phyloP scores from a whole-genome alignment of 2,329 filamentous ascomycete species.

The Aspergillus transmontanensis region DNA sequence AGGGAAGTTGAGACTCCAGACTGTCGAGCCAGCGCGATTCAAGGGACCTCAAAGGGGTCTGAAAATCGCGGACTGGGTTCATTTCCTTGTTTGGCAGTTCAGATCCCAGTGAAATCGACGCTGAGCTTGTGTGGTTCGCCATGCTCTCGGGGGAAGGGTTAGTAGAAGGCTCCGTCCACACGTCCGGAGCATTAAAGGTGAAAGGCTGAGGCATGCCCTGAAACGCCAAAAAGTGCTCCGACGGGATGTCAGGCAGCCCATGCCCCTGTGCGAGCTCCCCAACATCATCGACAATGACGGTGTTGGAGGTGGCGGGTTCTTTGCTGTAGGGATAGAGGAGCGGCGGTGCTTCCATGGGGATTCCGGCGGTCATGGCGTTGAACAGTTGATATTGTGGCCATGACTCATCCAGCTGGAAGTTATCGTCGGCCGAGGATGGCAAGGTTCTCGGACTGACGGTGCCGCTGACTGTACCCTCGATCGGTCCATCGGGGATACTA shows the following conservation, averaged over 20 bases:
- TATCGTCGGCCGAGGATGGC: constrained; percentile 41
- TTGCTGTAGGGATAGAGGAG: constrained; percentile 39
- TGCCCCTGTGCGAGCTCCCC: constrained; percentile 32
- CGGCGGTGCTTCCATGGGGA: constrained; percentile 35
- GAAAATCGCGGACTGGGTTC: constrained; percentile 24
- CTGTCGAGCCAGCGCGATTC: constrained; percentile 38
- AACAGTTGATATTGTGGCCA: constrained; percentile 43
- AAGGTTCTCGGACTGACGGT: constrained; percentile 42
- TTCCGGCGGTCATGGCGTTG: constrained; percentile 33
- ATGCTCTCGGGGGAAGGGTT: constrained; percentile 11
- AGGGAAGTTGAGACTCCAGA: constrained; percentile 37
- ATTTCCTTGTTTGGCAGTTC: constrained; percentile 26
- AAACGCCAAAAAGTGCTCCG: constrained; percentile 33
- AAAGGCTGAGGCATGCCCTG: constrained; percentile 34
- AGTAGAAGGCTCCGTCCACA: constrained; percentile 29
- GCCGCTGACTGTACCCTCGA: constrained; percentile 36
- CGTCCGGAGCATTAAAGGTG: constrained; percentile 29
- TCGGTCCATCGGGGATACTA: constrained; percentile 30
- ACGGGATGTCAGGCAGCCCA: constrained; percentile 31
- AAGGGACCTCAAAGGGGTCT: constrained; percentile 31
- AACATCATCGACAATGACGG: constrained; percentile 41
- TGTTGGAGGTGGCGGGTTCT: constrained; percentile 26
- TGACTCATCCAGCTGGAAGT: constrained; percentile 40
- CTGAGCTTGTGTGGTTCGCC: constrained; percentile 8
- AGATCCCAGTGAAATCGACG: constrained; percentile 20